Conservation (phyloP, 2,329 filamentous ascomycete genomes). For the Neophaeococcomyces mojaviensis region DNA sequence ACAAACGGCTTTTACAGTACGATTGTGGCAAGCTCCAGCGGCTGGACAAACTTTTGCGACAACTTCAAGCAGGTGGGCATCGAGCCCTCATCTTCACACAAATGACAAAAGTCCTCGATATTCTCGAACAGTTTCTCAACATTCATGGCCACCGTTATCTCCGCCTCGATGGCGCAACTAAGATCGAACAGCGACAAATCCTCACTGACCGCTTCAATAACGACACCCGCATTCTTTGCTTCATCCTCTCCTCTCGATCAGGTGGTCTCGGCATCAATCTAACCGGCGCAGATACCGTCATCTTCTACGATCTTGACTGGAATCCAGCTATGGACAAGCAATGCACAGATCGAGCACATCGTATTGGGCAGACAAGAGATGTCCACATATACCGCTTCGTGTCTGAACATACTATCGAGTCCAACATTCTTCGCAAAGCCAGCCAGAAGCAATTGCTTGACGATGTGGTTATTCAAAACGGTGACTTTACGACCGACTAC, state of each 20-base stretch:
- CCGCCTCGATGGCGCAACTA: constrained; percentile 90
- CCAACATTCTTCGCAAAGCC: constrained; percentile 92
- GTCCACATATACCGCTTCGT: constrained; percentile 96
- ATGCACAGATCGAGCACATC: constrained; percentile 93
- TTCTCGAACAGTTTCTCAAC: constrained; percentile 94
- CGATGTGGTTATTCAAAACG: constrained; percentile 96
- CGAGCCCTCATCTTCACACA: constrained; percentile 97
- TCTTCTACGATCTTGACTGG: constrained; percentile 99
- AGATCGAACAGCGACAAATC: constrained; percentile 90
- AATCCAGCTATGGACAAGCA: constrained; percentile 99
- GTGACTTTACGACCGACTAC: constrained; percentile 94
- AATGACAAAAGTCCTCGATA: constrained; percentile 97
- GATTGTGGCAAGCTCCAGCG: constrained; percentile 95
- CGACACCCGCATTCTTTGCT: constrained; percentile 82
- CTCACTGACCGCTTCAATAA: constrained; percentile 96
- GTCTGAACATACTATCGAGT: constrained; percentile 91
- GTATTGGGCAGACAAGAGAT: constrained; percentile 93
- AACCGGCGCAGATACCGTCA: constrained; percentile 92
- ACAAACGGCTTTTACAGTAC: constrained; percentile 91
- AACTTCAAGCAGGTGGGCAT: constrained; percentile 81
- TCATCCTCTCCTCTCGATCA: constrained; percentile 90
- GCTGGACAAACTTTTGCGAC: constrained; percentile 75
- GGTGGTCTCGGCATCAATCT: constrained; percentile 94
- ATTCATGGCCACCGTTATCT: constrained; percentile 97
- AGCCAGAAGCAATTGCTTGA: constrained; percentile 97